Conservation (phyloP, 805 yeast genomes). For the Pichia gijzeniarum region DNA sequence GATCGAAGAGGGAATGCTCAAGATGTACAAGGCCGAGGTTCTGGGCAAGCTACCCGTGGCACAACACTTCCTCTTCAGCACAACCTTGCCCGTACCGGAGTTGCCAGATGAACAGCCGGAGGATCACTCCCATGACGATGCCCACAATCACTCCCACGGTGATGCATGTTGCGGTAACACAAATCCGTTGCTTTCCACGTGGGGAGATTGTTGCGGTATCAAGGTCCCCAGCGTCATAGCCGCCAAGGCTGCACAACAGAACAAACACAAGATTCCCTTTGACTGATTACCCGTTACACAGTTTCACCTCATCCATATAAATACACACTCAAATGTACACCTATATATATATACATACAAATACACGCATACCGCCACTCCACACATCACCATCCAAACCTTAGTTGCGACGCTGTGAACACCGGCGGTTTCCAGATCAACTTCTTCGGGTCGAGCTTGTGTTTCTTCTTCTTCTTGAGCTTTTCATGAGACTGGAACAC, state of each 20-base stretch:
- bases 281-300: constrained; percentile 38
- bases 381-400: constrained; percentile 79
- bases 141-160: not conserved
- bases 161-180: constrained; percentile 25
- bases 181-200: constrained; percentile 42
- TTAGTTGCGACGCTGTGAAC: constrained; percentile 88
- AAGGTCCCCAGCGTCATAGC: constrained; percentile 94
- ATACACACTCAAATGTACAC: not conserved
- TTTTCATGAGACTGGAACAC: constrained; percentile 71
- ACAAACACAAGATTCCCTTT: constrained; percentile 51
- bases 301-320: too few species aligned
- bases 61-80: constrained; percentile 89
- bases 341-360: not conserved
- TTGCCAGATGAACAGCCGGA: constrained; percentile 39
- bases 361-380: too few species aligned
- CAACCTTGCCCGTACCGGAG: constrained; percentile 62
- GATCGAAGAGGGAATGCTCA: constrained; percentile 88
- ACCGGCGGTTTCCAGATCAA: constrained; percentile 93
- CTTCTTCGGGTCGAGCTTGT: constrained; percentile 63
- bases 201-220: constrained; percentile 99
- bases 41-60: constrained; percentile 84
- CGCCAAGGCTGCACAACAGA: constrained; percentile 54
- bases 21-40: constrained; percentile 94
- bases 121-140: constrained; percentile 16
- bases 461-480: constrained; percentile 57